phyloP scores from a whole-genome alignment of 257 asterid genomes.

The Osmanthus fragrans region DNA sequence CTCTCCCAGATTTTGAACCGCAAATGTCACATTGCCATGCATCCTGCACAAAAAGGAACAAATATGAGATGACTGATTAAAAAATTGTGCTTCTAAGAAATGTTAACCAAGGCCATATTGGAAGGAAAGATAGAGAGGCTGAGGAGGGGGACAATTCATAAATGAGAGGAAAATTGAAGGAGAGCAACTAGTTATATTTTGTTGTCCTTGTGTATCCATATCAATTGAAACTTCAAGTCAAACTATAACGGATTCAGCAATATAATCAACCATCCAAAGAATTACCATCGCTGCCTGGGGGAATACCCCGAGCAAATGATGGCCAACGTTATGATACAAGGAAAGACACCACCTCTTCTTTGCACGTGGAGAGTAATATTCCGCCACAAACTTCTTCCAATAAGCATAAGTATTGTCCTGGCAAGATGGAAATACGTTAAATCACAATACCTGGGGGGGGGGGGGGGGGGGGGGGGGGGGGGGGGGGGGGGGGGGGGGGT shows the following conservation, averaged over 20 bases:
- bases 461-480: too few species aligned
- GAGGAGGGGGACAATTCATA: background rate
- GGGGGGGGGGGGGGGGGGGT: too few species aligned
- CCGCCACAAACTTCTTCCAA: too few species aligned
- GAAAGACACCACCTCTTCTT: too few species aligned
- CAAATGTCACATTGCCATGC: constrained; percentile 98
- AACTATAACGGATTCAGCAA: background rate
- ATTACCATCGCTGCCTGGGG: background rate
- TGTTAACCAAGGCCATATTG: background rate
- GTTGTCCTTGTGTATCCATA: constrained; percentile 2
- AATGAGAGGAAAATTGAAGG: background rate
- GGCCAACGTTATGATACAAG: too few species aligned
- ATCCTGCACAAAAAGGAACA: constrained; percentile 48
- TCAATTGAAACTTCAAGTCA: constrained; percentile 5
- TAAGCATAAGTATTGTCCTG: constrained; percentile 79
- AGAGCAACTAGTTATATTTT: background rate
- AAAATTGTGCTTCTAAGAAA: constrained; percentile 20
- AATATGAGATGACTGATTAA: constrained; percentile 14
- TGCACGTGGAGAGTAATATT: too few species aligned
- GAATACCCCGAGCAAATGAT: too few species aligned
- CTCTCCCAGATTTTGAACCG: constrained; percentile 94
- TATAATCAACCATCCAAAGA: constrained; percentile 18
- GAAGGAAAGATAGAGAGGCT: background rate
- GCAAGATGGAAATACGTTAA: constrained; percentile 20
- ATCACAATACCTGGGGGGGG: constrained; percentile 15